Evolutionary conservation across 345 rosid genomes (phyloP).

Genomic region (Isatis tinctoria): DNA sequence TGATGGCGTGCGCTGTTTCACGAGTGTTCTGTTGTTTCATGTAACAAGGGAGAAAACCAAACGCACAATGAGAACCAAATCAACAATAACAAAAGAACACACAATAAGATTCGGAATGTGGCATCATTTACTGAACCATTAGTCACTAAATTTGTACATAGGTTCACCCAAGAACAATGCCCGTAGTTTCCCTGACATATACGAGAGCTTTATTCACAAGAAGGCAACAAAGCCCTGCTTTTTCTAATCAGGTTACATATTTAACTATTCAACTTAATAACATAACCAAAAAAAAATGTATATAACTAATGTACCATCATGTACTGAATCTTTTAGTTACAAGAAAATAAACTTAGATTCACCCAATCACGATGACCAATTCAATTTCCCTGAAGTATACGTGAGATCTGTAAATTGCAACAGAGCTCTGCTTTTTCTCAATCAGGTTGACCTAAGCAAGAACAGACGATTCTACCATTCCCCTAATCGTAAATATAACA

Average conservation of each 20-base stretch:
- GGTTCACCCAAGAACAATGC: slow-evolving; percentile 64
- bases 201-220: slow-evolving; percentile 32
- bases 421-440: slow-evolving; percentile 55
- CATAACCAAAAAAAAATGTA: background rate
- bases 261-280: background rate
- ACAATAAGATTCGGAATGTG: too few relatives aligned
- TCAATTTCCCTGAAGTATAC: slow-evolving; percentile 51
- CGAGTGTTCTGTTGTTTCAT: slow-evolving; percentile 69
- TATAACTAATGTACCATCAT: slow-evolving; percentile 41
- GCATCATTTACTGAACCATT: slow-evolving; percentile 55
- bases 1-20: slow-evolving; percentile 83
- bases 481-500: background rate
- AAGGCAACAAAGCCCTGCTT: slow-evolving; percentile 36
- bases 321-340: slow-evolving; percentile 53
- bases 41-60: background rate
- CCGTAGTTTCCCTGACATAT: slow-evolving; percentile 32
- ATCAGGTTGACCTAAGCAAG: slow-evolving; percentile 34
- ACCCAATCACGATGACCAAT: slow-evolving; percentile 56
- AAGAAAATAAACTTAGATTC: slow-evolving; percentile 42
- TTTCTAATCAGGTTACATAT: slow-evolving; percentile 11
- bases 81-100: background rate
- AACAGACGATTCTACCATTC: background rate
- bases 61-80: background rate
- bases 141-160: slow-evolving; percentile 29
- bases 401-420: slow-evolving; percentile 50